Evolutionary conservation across 345 rosid genomes (phyloP).

Genomic region (Citrus sp.): DNA sequence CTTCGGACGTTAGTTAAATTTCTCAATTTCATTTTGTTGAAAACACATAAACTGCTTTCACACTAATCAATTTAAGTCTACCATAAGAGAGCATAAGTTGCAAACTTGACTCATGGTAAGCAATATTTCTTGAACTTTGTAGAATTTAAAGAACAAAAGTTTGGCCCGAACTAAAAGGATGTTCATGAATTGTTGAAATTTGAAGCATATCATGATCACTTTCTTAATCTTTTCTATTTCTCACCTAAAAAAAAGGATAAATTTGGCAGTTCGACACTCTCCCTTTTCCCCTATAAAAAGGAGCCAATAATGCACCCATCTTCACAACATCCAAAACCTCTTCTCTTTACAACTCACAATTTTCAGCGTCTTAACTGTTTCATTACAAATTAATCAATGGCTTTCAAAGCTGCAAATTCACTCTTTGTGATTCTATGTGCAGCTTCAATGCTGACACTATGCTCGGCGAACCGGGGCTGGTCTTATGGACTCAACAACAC

Average conservation of each 20-base stretch:
- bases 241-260: neutral
- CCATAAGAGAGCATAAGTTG: too few relatives aligned
- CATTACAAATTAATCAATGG: constrained; percentile 12
- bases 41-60: too few relatives aligned
- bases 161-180: too few relatives aligned
- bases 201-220: neutral
- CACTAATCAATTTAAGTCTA: too few relatives aligned
- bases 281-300: constrained; percentile 1
- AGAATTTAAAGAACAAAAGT: too few relatives aligned
- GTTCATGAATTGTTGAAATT: neutral
- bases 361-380: neutral
- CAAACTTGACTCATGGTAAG: too few relatives aligned
- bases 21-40: too few relatives aligned
- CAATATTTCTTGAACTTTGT: too few relatives aligned
- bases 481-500: constrained; percentile 24
- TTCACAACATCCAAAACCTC: neutral
- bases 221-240: neutral
- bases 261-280: constrained; percentile 20
- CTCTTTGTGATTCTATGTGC: constrained; percentile 8
- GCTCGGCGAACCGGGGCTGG: constrained; percentile 30
- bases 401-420: neutral
- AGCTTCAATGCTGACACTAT: constrained; percentile 15
- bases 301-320: neutral
- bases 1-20: too few relatives aligned
- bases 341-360: neutral